Conservation (phyloP, 176 grass and related monocot species). For the Ampelocalamus luodianensis region DNA sequence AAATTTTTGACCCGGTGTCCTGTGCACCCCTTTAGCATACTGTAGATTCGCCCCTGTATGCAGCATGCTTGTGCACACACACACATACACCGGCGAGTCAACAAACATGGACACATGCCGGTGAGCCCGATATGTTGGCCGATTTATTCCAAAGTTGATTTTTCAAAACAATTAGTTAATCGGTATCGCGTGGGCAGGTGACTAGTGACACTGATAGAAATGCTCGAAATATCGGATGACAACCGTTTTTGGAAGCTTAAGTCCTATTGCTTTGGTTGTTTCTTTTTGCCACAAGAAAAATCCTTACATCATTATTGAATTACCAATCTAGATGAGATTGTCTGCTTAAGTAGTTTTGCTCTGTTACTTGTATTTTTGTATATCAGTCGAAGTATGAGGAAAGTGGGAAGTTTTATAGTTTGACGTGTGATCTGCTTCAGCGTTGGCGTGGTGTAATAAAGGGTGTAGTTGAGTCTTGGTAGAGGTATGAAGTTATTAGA, state of each 20-base stretch:
- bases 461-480: background rate
- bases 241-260: background rate
- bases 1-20: no score
- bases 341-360: conserved; percentile 7
- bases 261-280: background rate
- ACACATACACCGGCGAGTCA: background rate
- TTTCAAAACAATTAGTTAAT: background rate
- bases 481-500: background rate
- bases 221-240: background rate
- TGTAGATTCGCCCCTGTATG: no score
- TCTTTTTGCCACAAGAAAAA: background rate
- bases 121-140: background rate
- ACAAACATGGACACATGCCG: background rate
- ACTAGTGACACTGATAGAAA: background rate
- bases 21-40: no score
- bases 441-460: background rate
- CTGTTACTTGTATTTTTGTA: background rate
- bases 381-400: background rate
- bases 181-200: background rate
- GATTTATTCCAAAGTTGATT: background rate
- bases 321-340: background rate
- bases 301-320: background rate
- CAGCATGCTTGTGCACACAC: background rate
- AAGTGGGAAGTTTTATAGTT: conserved; percentile 1
- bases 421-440: background rate